A percentile compares a stretch with the other conserved stretches of the same genome.
These are phyloP conservation scores for Skeletonema potamos DNA, from an alignment of 108 stramenopile genomes.

Conservation along the genomic window DNA sequence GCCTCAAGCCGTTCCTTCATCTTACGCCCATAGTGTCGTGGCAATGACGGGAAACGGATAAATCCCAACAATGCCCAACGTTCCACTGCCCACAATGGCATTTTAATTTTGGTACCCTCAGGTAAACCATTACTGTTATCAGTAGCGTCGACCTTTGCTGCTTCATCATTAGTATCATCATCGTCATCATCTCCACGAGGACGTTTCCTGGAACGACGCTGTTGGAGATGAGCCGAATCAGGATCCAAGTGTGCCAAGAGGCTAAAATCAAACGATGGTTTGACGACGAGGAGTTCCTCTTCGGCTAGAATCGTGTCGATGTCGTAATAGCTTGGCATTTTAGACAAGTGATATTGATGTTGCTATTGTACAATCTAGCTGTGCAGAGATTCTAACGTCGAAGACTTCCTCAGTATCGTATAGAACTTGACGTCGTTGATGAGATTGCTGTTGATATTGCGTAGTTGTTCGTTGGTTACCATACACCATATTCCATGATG, in stretches of 20 bases:
- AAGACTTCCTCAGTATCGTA: too few relatives aligned
- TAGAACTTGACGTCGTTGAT: background rate
- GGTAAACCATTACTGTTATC: constrained; percentile 25
- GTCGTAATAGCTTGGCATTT: constrained; percentile 79
- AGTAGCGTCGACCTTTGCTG: background rate
- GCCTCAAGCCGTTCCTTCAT: constrained; percentile 77
- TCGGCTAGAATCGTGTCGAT: constrained; percentile 93
- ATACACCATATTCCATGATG: too few relatives aligned
- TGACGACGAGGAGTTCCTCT: constrained; percentile 91
- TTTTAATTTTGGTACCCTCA: constrained; percentile 61
- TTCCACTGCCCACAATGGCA: constrained; percentile 82
- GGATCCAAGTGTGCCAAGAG: constrained; percentile 88
- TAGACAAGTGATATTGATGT: background rate
- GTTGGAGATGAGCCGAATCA: constrained; percentile 30
- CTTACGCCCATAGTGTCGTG: constrained; percentile 61
- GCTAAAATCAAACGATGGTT: constrained; percentile 75
- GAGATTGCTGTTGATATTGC: background rate
- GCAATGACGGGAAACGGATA: constrained; percentile 52
- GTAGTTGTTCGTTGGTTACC: too few relatives aligned
- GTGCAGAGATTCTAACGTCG: too few relatives aligned
- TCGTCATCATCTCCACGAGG: background rate
- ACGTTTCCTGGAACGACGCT: constrained; percentile 17
- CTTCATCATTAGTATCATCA: background rate
- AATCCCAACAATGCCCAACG: constrained; percentile 76
- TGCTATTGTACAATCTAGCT: background rate